A percentile compares a stretch with the other conserved stretches of the same genome.
Conservation (phyloP, 208 protist species). For the Herpetomonas samuelpessoai region DNA sequence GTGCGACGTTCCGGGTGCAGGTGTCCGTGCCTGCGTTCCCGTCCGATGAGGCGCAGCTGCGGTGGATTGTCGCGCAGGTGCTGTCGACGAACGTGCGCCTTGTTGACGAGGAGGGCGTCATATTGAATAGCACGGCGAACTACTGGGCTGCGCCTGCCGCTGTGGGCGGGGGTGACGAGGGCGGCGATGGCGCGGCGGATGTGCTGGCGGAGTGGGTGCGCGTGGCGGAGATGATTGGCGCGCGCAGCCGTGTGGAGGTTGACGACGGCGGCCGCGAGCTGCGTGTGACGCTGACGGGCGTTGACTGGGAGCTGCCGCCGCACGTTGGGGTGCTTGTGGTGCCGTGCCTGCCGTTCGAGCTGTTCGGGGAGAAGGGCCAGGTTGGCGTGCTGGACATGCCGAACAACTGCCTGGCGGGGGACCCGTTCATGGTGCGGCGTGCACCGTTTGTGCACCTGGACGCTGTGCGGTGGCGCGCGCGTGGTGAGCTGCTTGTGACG, state of each 20-base stretch:
- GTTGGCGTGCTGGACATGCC: slow-evolving; percentile 30
- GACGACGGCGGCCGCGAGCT: slow-evolving; percentile 28
- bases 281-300: slow-evolving; percentile 26
- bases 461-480: slow-evolving; percentile 14
- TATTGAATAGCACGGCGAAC: slow-evolving; percentile 21
- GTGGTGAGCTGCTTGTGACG: slow-evolving; percentile 37
- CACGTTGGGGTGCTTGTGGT: slow-evolving; percentile 45
- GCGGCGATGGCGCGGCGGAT: neutral
- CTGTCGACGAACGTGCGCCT: slow-evolving; percentile 38
- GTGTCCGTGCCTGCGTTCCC: slow-evolving; percentile 59
- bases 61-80: slow-evolving; percentile 29
- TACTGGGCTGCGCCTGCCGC: slow-evolving; percentile 6
- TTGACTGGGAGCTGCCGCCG: slow-evolving; percentile 20
- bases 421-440: slow-evolving; percentile 46
- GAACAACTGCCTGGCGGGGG: slow-evolving; percentile 48
- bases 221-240: slow-evolving; percentile 30
- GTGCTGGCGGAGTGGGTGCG: slow-evolving; percentile 13
- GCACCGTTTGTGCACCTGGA: slow-evolving; percentile 29
- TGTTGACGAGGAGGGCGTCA: slow-evolving; percentile 28
- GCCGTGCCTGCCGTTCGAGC: slow-evolving; percentile 49
- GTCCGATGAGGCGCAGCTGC: slow-evolving; percentile 23
- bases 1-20: slow-evolving; percentile 50
- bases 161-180: no score
- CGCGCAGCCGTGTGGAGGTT: slow-evolving; percentile 31
- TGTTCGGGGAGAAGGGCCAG: slow-evolving; percentile 29